Base-by-base conservation (phyloP, 2,329 filamentous ascomycete genomes). In the Chrysoporthe puriensis region DNA sequence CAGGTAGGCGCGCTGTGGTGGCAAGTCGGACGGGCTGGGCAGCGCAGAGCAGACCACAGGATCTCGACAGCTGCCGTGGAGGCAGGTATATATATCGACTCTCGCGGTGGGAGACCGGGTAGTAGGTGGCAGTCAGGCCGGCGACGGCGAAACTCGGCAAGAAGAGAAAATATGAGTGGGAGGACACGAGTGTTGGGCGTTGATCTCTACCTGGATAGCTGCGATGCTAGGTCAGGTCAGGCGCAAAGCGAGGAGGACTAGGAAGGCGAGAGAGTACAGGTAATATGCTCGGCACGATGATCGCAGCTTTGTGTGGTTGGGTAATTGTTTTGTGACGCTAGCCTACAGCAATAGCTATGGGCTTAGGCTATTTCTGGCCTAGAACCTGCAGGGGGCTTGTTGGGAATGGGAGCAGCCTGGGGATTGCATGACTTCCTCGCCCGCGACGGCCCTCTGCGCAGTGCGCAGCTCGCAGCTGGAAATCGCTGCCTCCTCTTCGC, bases 361-460 rank as follows among this genome's bases (percentile, higher is more conserved):
- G 32, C 54, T 64, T 64, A 64, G 63, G 42, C 63, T 64, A 59
- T 59, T 64, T 43, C 43, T n/a, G 32, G 63, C 52, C 63, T 64
- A 64, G 63, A 59, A n/a, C 43, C 36, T 44, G n/a, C 40, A 46
- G 26, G 36, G 40, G 57, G 57, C 2, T 26, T 14, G 36, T 14
- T 60, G n/a, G 34, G 56, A 9, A 21, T 58, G 56, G 56, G 18
- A 42, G 18, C 34, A 58, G 34, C 56, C 34, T 61, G 58, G 58
- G 58, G 42, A 61, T 44, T 13, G 16, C 36, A 26, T 60, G 26
- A 26, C 26, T 26, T 26, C 26, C 26, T 26, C 26, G 26, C 26
- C 26, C 26, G 26, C 26, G 26, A 26, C 26, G 26, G 26, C 26
- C 26, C 26, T 26, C 26, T 26, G 26, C 26, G 26, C 26, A 26